These are phyloP conservation scores for Beauveria varroae DNA, from an alignment of 2,329 filamentous ascomycete genomes.

Conservation along the genomic window DNA sequence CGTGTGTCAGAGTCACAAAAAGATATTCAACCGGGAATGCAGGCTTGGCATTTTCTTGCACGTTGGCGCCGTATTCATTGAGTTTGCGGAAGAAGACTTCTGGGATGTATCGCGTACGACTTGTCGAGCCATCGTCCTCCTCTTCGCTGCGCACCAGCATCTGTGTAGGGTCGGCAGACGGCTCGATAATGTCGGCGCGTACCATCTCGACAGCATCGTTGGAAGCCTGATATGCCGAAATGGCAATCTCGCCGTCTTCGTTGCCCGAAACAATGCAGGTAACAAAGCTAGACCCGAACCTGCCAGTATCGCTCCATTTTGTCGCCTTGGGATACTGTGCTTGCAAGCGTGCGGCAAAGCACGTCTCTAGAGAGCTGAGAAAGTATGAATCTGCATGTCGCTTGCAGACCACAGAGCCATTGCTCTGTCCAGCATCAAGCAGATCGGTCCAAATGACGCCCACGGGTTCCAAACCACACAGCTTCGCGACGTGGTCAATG, in stretches of 20 bases:
- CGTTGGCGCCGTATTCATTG: slow-evolving; percentile 93
- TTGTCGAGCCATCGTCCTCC: slow-evolving; percentile 64
- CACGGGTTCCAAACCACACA: slow-evolving; percentile 81
- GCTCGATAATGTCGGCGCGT: slow-evolving; percentile 86
- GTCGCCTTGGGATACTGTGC: slow-evolving; percentile 81
- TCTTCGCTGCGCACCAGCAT: slow-evolving; percentile 95
- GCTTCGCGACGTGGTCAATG: slow-evolving; percentile 68
- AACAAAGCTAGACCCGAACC: slow-evolving; percentile 93
- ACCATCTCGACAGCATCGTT: slow-evolving; percentile 98
- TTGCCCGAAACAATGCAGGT: slow-evolving; percentile 95
- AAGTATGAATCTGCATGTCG: slow-evolving; percentile 93
- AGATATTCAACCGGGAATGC: slow-evolving; percentile 95
- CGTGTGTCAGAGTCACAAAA: slow-evolving; percentile 90
- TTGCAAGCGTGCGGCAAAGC: slow-evolving; percentile 81
- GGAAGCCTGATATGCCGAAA: slow-evolving; percentile 89
- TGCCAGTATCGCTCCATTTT: slow-evolving; percentile 94
- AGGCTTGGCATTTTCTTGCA: slow-evolving; percentile 95
- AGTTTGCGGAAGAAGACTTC: slow-evolving; percentile 94
- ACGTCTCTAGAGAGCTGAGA: slow-evolving; percentile 84
- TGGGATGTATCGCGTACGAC: slow-evolving; percentile 79
- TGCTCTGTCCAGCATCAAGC: slow-evolving; percentile 68
- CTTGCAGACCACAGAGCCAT: slow-evolving; percentile 89
- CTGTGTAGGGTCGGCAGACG: slow-evolving; percentile 82
- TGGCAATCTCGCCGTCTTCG: slow-evolving; percentile 76
- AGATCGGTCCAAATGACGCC: slow-evolving; percentile 95